Conservation (phyloP, 1,284 basidiomycete genomes). For the Trametes sp. region DNA sequence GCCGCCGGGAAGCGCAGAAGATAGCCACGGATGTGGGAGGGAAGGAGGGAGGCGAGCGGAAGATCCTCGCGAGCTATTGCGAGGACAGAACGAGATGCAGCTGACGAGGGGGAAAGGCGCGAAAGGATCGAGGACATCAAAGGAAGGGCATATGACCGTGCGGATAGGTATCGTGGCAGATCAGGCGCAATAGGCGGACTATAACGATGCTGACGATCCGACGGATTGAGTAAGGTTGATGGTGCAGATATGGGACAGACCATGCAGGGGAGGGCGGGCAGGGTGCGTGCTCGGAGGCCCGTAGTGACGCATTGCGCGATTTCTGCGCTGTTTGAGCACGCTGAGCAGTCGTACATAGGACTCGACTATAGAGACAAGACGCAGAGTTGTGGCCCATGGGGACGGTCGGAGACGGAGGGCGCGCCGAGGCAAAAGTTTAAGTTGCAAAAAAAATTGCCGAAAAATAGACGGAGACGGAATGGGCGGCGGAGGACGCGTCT, state of each 20-base stretch:
- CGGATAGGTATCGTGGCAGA: slow-evolving; percentile 27
- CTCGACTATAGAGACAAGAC: neutral
- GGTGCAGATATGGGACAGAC: slow-evolving; percentile 24
- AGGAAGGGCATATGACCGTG: slow-evolving; percentile 30
- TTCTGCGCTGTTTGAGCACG: neutral
- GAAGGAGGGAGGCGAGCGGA: slow-evolving; percentile 11
- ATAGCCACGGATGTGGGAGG: slow-evolving; percentile 21
- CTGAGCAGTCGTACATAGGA: neutral
- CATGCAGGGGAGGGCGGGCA: slow-evolving; percentile 13
- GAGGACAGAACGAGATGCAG: slow-evolving; percentile 20
- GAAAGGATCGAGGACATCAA: slow-evolving; percentile 14
- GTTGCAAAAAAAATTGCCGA: slow-evolving; percentile 20
- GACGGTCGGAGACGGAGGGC: slow-evolving; percentile 1
- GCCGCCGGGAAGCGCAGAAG: slow-evolving; percentile 25
- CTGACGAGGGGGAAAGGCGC: slow-evolving; percentile 22
- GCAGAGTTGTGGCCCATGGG: neutral
- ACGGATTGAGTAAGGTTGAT: slow-evolving; percentile 24
- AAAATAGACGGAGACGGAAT: slow-evolving; percentile 8
- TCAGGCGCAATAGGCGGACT: slow-evolving; percentile 24
- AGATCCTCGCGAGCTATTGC: slow-evolving; percentile 25
- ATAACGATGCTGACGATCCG: slow-evolving; percentile 29
- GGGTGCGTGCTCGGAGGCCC: neutral
- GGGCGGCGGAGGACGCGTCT: neutral
- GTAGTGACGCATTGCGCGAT: neutral
- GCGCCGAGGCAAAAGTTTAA: slow-evolving; percentile 21